Percentiles rank a stretch among this genome's conserved stretches.
These are phyloP conservation scores for Tulasnella sp. DNA, from an alignment of 768 basidiomycete genomes.

Conservation along the genomic window DNA sequence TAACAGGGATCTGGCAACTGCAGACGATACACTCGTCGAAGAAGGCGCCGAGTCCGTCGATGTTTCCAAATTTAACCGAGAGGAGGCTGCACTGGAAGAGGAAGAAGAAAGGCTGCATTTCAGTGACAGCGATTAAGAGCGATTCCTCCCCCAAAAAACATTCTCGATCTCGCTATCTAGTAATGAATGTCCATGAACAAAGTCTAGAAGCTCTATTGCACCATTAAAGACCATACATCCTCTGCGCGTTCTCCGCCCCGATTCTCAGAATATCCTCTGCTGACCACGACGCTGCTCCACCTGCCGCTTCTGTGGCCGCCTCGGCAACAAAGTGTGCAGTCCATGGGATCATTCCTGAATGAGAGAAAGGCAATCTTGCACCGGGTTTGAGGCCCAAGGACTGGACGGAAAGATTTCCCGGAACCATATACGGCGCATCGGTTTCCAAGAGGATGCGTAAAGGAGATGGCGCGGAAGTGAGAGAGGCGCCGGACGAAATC, in stretches of 20 bases:
- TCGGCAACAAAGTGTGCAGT: slow-evolving; percentile 65
- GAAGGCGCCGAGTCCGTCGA: slow-evolving; percentile 85
- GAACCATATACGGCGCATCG: slow-evolving; percentile 83
- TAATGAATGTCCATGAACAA: background rate
- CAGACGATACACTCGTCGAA: slow-evolving; percentile 70
- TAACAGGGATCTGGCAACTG: slow-evolving; percentile 55
- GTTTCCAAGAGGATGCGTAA: slow-evolving; percentile 60
- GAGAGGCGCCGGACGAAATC: background rate
- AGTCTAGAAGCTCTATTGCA: background rate
- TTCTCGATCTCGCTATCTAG: background rate
- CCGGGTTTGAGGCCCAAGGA: slow-evolving; percentile 33
- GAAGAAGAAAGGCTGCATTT: slow-evolving; percentile 62
- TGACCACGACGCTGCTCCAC: background rate
- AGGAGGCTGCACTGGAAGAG: slow-evolving; percentile 45
- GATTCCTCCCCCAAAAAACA: background rate
- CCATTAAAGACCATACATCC: slow-evolving; percentile 45
- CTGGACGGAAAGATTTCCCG: slow-evolving; percentile 55
- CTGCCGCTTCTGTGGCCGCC: slow-evolving; percentile 30
- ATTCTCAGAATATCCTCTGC: slow-evolving; percentile 27
- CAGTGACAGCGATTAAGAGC: slow-evolving; percentile 71
- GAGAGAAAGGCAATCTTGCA: slow-evolving; percentile 51
- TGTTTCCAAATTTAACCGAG: slow-evolving; percentile 78
- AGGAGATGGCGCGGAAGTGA: slow-evolving; percentile 20
- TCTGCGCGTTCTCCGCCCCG: slow-evolving; percentile 55
- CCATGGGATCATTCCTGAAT: slow-evolving; percentile 80